phyloP scores from a whole-genome alignment of 2,329 filamentous ascomycete species.

The Plenodomus tracheiphilus region DNA sequence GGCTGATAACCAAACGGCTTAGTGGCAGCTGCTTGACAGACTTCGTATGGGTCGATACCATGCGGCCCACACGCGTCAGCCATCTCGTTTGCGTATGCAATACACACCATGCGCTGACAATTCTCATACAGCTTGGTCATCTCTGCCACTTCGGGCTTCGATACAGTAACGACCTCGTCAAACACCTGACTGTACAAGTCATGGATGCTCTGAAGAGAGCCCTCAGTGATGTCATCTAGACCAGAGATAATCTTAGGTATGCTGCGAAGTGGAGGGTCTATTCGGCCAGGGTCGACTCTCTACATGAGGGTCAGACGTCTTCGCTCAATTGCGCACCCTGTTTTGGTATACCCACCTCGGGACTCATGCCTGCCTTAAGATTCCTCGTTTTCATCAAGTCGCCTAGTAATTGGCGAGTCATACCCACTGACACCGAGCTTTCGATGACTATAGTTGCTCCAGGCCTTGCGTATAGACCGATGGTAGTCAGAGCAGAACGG shows the following conservation, averaged over 20 bases:
- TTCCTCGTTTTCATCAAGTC: conserved; percentile 42
- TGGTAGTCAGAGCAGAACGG: conserved; percentile 48
- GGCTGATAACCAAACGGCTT: conserved; percentile 52
- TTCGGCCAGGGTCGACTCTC: conserved; percentile 57
- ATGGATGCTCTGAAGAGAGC: conserved; percentile 50
- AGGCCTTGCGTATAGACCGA: conserved; percentile 47
- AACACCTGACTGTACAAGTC: conserved; percentile 55
- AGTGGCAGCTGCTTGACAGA: conserved; percentile 53
- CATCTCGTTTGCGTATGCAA: conserved; percentile 62
- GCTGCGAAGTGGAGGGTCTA: conserved; percentile 37
- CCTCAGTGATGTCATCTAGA: conserved; percentile 36
- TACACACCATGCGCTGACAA: conserved; percentile 60
- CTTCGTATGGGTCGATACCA: conserved; percentile 56
- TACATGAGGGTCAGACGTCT: conserved; percentile 6
- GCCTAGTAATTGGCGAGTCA: conserved; percentile 56
- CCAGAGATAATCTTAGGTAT: conserved; percentile 61
- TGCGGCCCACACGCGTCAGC: conserved; percentile 55
- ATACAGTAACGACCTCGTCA: conserved; percentile 54
- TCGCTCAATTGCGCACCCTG: background rate
- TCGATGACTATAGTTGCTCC: conserved; percentile 57
- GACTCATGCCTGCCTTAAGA: conserved; percentile 51
- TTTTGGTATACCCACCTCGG: conserved; percentile 41
- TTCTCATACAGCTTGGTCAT: conserved; percentile 64
- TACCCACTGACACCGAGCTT: conserved; percentile 56
- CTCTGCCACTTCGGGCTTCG: conserved; percentile 59